Evolutionary conservation across 345 rosid species (phyloP), one percentile per base, ranked within the genome.

Genomic region (Euphorbia lathyris): DNA sequence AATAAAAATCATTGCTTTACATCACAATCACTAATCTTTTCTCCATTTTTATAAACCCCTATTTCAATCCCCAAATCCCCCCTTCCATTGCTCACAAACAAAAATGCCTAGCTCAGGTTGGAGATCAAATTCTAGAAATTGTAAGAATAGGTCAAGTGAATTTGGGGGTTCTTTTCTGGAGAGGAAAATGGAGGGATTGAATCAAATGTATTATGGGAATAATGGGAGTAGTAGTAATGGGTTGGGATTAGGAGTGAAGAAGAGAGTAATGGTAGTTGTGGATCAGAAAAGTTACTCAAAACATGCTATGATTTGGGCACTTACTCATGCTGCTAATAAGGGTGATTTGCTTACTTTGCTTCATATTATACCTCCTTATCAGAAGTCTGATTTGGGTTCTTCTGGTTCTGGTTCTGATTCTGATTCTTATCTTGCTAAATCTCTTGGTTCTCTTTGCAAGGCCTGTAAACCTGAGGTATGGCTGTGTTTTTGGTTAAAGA

Each of bases 271-370:
- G 99, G 98, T 90, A 19, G 81, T 92, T 42, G 98, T 92, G 26
- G 98, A 95, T 65, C 81, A 90, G n/a, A 79, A 79, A 36, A 83
- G 97, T 0, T 82, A 85, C 58, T 86, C 97, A 0, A 90, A 83
- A 77, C 96, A 95, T 81, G 99, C 99, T 36, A 90, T 95, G 99
- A 90, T 95, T 83, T 95, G 97, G 97, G 97, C 99, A 38, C 83
- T 94, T 1, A 91, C 97, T n/a, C 93, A 95, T 83, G 83, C 86
- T 2, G 84, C 86, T 56, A 85, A 87, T 68, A 85, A 84, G 79
- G 92, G 91, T 67, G 98, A 94, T 72, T 82, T 87, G 72, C 85
- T 94, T 70, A 91, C 96, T 77, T 82, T 95, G 61, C 97, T 92
- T 45, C 91, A 86, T 63, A 76, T 92, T 38, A 38, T 89, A 10